Percentiles rank a stretch among this genome's conserved stretches.
These are phyloP conservation scores for Talaromyces verruculosus DNA, from an alignment of 2,329 filamentous ascomycete species.

Conservation along the genomic window DNA sequence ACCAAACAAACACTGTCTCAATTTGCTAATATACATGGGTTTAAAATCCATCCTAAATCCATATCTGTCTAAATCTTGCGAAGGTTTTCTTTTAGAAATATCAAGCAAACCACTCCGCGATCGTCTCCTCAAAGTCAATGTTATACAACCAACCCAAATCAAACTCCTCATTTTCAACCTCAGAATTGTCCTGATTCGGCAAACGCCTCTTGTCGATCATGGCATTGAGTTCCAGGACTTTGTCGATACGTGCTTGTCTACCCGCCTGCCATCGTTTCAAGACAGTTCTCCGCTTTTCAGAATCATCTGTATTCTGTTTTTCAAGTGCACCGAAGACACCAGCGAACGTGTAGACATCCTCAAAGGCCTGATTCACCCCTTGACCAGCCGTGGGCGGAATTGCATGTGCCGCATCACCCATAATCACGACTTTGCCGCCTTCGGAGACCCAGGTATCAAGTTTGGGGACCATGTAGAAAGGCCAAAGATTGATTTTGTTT, in stretches of 20 bases:
- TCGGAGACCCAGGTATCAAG: constrained; percentile 17
- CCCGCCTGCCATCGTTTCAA: constrained; percentile 14
- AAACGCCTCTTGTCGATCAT: constrained; percentile 19
- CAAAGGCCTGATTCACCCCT: constrained; percentile 59
- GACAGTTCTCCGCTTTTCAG: not conserved
- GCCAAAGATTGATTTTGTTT: constrained; percentile 18
- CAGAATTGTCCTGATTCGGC: not conserved
- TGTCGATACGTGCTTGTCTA: constrained; percentile 17
- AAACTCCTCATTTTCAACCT: constrained; percentile 9
- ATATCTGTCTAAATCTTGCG: no score
- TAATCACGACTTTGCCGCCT: constrained; percentile 8
- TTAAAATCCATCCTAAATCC: no score
- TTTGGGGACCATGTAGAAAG: constrained; percentile 20
- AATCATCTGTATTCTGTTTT: not conserved
- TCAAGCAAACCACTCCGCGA: constrained; percentile 5
- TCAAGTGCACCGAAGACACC: constrained; percentile 35
- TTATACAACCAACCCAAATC: constrained; percentile 14
- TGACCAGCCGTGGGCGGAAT: constrained; percentile 62
- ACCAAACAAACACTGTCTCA: not conserved
- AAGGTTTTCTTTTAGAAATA: not conserved
- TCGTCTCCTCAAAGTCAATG: constrained; percentile 15
- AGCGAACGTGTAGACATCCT: constrained; percentile 52
- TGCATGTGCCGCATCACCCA: constrained; percentile 64
- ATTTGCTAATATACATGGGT: not conserved
- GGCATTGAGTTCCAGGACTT: constrained; percentile 15